Base-by-base conservation (phyloP, 768 basidiomycete genomes). In the Galerina sulciceps region DNA sequence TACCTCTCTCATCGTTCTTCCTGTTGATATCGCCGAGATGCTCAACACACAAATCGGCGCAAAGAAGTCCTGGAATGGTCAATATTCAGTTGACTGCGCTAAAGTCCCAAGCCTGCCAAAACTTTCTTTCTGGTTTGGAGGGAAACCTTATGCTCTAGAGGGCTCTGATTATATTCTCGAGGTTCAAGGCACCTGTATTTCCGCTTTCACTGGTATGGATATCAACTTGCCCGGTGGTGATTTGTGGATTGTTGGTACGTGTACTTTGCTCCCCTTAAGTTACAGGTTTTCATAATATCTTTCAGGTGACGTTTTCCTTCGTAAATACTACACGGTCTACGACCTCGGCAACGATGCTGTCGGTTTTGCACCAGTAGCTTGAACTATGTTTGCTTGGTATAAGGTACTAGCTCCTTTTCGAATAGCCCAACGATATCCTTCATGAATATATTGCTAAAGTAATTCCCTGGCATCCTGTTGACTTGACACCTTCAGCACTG, bases 21-120 rank as follows among this genome's bases (percentile, higher is more conserved):
- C 96, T 50, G 87, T 89, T 57, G 96, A 99, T 69, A 83, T 99
- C 53, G 96, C 97, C 52, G 97, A 99, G 81, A 93, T 99, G 93
- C 80, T 99, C 67, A 99, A 99, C 76, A 80, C 90, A 34, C 88
- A 91, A 73, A 97, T 99, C 53, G 97, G 97, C 58, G 96, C 96
- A 13, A 91, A 85, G 77, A 93, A 89, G 70, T 86, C 89, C 1
- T 99, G 96, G 96, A 97, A 91, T 70, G 97, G 96, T 40, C 96
- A 98, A 75, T 97, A 96, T 70, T 86, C 86, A 22, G 80, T 99
- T 60, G 93, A 95, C 63, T 99, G 97, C 73, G 76, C 85, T 59
- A 94, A 85, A 69, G 89, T 99, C 61, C 80, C 92, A n/a, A 71
- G 69, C 23, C 85, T 99, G 38, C 97, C 97, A 10, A 88, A 91